Evolutionary conservation across 495 filamentous ascomycete species (phyloP).

Genomic region (Bryoglossum gracile): DNA sequence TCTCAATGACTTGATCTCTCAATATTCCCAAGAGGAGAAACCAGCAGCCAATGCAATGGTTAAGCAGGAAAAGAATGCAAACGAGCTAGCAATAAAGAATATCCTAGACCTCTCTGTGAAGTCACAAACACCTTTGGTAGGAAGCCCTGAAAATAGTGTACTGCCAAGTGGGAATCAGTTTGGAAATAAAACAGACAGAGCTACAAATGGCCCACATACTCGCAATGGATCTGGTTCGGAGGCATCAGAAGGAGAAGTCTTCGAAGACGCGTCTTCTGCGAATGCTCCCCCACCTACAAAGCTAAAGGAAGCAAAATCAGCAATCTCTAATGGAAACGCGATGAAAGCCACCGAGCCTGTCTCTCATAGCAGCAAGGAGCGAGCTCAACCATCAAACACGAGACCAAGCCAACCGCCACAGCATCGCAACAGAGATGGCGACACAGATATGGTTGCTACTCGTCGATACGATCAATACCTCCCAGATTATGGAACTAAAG

Average conservation of each 20-base stretch:
- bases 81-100: not conserved
- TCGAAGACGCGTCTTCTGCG: conserved; percentile 14
- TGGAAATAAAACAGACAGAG: not conserved
- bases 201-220: not conserved
- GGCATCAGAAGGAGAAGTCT: conserved; percentile 25
- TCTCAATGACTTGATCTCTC: conserved; percentile 21
- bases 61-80: conserved; percentile 8
- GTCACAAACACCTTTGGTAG: conserved; percentile 19
- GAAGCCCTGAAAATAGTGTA: conserved; percentile 19
- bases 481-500: conserved; percentile 8
- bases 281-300: conserved; percentile 3
- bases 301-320: conserved; percentile 13
- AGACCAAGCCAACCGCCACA: conserved; percentile 4
- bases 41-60: conserved; percentile 11
- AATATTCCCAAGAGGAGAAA: conserved; percentile 15
- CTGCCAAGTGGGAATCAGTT: conserved; percentile 11
- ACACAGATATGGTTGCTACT: too few relatives aligned
- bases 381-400: not conserved
- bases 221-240: conserved; percentile 15
- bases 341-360: too few relatives aligned
- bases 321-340: too few relatives aligned
- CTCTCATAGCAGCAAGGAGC: too few relatives aligned
- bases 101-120: conserved; percentile 2
- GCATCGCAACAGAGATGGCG: too few relatives aligned
- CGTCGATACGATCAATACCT: too few relatives aligned